Base-by-base conservation (phyloP, 805 yeast genomes). In the Candida endomychidarum region DNA sequence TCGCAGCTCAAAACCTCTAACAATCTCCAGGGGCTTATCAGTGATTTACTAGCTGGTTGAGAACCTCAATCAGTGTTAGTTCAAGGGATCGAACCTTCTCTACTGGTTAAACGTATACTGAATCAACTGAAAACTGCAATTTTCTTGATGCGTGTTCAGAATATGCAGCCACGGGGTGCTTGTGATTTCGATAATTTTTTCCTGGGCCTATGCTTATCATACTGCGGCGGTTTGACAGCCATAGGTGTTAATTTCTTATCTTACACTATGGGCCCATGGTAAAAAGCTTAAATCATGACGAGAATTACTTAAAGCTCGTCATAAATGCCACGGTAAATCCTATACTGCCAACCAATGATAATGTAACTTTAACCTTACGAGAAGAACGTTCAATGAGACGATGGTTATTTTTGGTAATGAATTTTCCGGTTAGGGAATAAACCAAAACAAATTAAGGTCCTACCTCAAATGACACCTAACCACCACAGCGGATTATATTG, bases 371-470 rank as follows among this genome's bases (percentile, higher is more conserved):
- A n/a, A n/a, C n/a, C n/a, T n/a, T n/a, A n/a, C n/a, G n/a, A n/a
- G n/a, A n/a, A n/a, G n/a, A n/a, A n/a, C n/a, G n/a, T n/a, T 22
- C 11, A 8, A 8, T 22, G 11, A 22, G 11, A 22, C 25, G 25
- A 25, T 5, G 12, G 30, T 16, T 27, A 27, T 16, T 15, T 12
- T 27, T 27, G 30, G 30, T 18, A 27, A 14, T 23, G 11, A 12
- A 16, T 4, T 8, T 31, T 8, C 35, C 23, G 3, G 4, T n/a
- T 14, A 14, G 5, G 12, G 35, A 3, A 2, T 5, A 32, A 32
- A 32, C 18, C 10, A n/a, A 32, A 32, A 32, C 27, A 32, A 22
- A 3, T 4, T 8, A 15, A 32, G 35, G 35, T 14, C n/a, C 35
- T 8, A 12, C 19, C 11, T 6, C 27, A 12, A 11, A 16, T 32